These are phyloP conservation scores for Epichloe sibirici DNA, from an alignment of 2,329 filamentous ascomycete species.

Conservation along the genomic window DNA sequence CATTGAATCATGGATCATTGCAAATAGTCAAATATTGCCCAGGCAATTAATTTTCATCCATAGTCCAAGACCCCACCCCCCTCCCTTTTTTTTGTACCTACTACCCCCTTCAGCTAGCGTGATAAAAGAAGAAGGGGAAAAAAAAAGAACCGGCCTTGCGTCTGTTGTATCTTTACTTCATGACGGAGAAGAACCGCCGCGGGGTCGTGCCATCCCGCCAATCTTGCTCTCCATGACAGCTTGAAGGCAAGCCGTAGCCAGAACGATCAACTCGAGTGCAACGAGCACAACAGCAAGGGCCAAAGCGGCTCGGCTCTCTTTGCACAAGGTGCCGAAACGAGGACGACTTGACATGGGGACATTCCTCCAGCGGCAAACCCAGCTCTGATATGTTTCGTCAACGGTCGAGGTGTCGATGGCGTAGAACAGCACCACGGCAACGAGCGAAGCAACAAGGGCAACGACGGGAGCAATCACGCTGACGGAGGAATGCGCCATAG, in stretches of 20 bases:
- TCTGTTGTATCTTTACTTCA: neutral
- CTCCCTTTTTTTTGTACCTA: no score
- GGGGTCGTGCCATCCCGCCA: slow-evolving; percentile 16
- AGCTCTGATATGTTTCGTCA: slow-evolving; percentile 45
- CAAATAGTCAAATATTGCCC: neutral
- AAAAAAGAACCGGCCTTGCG: no score
- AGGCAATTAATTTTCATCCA: neutral
- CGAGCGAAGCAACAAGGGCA: slow-evolving; percentile 28
- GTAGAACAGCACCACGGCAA: slow-evolving; percentile 46
- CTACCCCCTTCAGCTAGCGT: no score
- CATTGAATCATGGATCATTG: neutral
- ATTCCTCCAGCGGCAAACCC: slow-evolving; percentile 48
- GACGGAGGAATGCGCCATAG: slow-evolving; percentile 10
- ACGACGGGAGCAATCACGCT: slow-evolving; percentile 16
- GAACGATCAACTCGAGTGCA: slow-evolving; percentile 38
- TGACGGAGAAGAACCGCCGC: slow-evolving; percentile 18
- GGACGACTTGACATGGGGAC: slow-evolving; percentile 41
- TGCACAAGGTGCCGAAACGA: slow-evolving; percentile 44
- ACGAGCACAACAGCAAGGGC: slow-evolving; percentile 44
- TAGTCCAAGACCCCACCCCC: neutral
- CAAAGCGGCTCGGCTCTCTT: slow-evolving; percentile 40
- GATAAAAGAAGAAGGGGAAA: no score
- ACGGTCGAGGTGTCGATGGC: slow-evolving; percentile 39
- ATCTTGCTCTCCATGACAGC: slow-evolving; percentile 31
- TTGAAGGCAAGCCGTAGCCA: slow-evolving; percentile 35